These are phyloP conservation scores for Geotrichum ghanense DNA, from an alignment of 805 yeast species.

Conservation along the genomic window DNA sequence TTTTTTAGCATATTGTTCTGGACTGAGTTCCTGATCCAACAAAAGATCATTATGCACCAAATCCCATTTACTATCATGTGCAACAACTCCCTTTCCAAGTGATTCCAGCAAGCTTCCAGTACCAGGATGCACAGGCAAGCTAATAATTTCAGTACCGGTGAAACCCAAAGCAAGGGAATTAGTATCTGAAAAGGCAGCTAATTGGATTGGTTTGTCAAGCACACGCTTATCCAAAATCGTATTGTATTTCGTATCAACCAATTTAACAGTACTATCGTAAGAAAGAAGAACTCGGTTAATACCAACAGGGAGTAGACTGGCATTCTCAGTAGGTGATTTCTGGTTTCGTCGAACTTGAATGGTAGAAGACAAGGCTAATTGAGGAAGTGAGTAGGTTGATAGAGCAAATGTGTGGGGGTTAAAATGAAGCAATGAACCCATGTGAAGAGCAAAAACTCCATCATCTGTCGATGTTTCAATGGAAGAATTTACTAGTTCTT, in stretches of 20 bases:
- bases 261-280: conserved; percentile 21
- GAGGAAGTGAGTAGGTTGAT: conserved; percentile 3
- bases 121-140: conserved; percentile 44
- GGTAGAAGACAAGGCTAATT: not conserved
- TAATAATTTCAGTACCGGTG: conserved; percentile 18
- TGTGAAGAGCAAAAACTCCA: conserved; percentile 9
- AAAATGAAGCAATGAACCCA: conserved; percentile 11
- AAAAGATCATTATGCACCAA: conserved; percentile 12
- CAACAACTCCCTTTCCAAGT: conserved; percentile 46
- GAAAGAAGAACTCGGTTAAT: conserved; percentile 19
- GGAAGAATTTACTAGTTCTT: conserved; percentile 6
- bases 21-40: conserved; percentile 8
- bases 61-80: conserved; percentile 10
- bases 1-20: conserved; percentile 7
- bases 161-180: conserved; percentile 12
- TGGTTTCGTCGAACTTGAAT: not conserved
- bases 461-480: conserved; percentile 7
- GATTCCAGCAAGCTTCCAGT: conserved; percentile 57
- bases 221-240: conserved; percentile 15
- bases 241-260: conserved; percentile 28
- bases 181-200: conserved; percentile 5
- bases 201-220: conserved; percentile 12
- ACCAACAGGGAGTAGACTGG: conserved; percentile 16
- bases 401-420: conserved; percentile 18
- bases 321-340: conserved; percentile 1